Percentiles rank a stretch among this genome's conserved stretches.
Evolutionary conservation across 2,329 filamentous ascomycete genomes (phyloP).

Genomic region (Harringtonia aguacate): DNA sequence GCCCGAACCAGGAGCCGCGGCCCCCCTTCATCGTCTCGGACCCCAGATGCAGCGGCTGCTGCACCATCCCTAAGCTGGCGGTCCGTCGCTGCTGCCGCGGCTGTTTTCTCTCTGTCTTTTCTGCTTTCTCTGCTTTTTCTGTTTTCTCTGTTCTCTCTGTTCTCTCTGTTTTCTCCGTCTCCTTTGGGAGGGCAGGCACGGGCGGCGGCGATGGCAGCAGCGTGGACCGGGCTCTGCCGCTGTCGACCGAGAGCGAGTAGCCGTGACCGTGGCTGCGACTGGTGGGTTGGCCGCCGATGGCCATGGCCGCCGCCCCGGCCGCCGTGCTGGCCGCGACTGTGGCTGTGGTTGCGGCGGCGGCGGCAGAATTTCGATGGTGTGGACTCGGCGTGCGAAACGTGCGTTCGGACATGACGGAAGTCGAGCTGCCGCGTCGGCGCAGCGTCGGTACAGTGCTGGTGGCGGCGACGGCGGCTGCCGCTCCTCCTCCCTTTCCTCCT

Average conservation of each 20-base stretch:
- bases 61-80: slow-evolving; percentile 5
- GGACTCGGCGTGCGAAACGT: slow-evolving; percentile 75
- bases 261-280: too few relatives aligned
- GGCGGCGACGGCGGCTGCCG: slow-evolving; percentile 2
- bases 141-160: too few relatives aligned
- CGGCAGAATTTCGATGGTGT: slow-evolving; percentile 28
- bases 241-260: not conserved
- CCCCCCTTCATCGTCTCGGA: slow-evolving; percentile 36
- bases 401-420: slow-evolving; percentile 81
- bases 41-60: slow-evolving; percentile 35
- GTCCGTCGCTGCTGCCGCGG: not conserved
- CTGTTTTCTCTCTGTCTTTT: not conserved
- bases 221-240: not conserved
- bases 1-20: slow-evolving; percentile 37
- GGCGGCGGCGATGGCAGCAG: not conserved
- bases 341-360: not conserved
- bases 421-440: slow-evolving; percentile 56
- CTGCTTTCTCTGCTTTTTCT: not conserved
- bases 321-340: not conserved
- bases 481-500: not conserved
- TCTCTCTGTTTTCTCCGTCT: too few relatives aligned
- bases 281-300: not conserved
- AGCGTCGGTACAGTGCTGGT: slow-evolving; percentile 25
- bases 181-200: not conserved
- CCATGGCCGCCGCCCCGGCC: not conserved